Conservation (phyloP, 2,329 filamentous ascomycete species). For the Trichoderma aggressivum region DNA sequence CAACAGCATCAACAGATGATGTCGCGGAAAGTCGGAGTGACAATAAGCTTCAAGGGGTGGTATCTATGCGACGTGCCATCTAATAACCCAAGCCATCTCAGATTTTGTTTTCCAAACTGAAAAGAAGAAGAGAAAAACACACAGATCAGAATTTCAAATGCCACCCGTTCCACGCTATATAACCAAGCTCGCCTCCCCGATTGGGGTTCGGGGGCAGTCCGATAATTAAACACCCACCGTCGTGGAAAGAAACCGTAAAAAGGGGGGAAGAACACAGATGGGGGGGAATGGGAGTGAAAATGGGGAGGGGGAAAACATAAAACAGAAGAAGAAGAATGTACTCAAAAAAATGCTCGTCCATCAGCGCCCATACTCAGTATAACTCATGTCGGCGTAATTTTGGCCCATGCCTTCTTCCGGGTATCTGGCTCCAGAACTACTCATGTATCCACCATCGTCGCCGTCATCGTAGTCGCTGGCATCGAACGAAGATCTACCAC, state of each 20-base stretch:
- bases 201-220: not conserved
- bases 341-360: not conserved
- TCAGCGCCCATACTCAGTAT: slow-evolving; percentile 50
- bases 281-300: not conserved
- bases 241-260: not conserved
- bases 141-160: not conserved
- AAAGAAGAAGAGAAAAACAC: not conserved
- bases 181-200: not conserved
- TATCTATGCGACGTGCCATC: slow-evolving; percentile 18
- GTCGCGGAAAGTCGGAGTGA: not conserved
- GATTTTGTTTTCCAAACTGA: not conserved
- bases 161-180: slow-evolving; percentile 2
- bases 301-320: not conserved
- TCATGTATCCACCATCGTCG: slow-evolving; percentile 67
- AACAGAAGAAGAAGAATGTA: not conserved
- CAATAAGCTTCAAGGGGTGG: slow-evolving; percentile 16
- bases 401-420: slow-evolving; percentile 55
- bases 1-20: not conserved
- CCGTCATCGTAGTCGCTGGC: slow-evolving; percentile 73
- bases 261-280: not conserved
- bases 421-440: slow-evolving; percentile 58
- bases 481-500: slow-evolving; percentile 77
- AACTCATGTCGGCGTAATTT: slow-evolving; percentile 51
- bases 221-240: not conserved
- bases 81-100: slow-evolving; percentile 16